These are phyloP conservation scores for Trichophyton simii DNA, from an alignment of 2,329 filamentous ascomycete genomes.

Conservation along the genomic window DNA sequence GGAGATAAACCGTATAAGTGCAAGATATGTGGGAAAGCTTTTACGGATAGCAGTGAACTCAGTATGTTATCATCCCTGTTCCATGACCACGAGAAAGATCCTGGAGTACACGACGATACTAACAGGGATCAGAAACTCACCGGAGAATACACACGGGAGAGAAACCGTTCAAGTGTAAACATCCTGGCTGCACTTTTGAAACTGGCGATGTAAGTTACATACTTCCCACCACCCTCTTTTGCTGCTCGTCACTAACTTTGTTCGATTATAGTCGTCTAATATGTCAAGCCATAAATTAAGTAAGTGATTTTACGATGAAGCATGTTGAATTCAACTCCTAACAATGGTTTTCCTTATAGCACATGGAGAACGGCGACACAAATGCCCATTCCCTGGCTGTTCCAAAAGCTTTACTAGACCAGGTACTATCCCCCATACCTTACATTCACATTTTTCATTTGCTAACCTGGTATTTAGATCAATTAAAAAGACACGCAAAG, in stretches of 20 bases:
- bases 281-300: slow-evolving; percentile 35
- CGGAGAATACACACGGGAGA: slow-evolving; percentile 32
- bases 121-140: slow-evolving; percentile 29
- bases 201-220: slow-evolving; percentile 30
- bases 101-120: slow-evolving; percentile 10
- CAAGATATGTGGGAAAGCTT: slow-evolving; percentile 30
- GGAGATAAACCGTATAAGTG: slow-evolving; percentile 34
- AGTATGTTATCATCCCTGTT: slow-evolving; percentile 19
- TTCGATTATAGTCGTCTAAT: slow-evolving; percentile 28
- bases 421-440: slow-evolving; percentile 18
- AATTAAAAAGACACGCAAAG: slow-evolving; percentile 30
- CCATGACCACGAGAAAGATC: not conserved
- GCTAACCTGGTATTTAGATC: slow-evolving; percentile 19
- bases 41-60: slow-evolving; percentile 34
- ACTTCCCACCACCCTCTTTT: not conserved
- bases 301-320: slow-evolving; percentile 15
- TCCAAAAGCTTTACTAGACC: slow-evolving; percentile 34
- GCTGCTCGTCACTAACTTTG: not conserved
- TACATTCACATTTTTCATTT: not conserved
- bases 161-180: slow-evolving; percentile 33
- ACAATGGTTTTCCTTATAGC: slow-evolving; percentile 15
- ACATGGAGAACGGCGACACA: slow-evolving; percentile 32
- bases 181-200: slow-evolving; percentile 31
- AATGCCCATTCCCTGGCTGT: slow-evolving; percentile 29
- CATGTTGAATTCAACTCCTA: slow-evolving; percentile 6